Base-by-base conservation (phyloP, 1,284 basidiomycete species). In the Fomes fomentarius region DNA sequence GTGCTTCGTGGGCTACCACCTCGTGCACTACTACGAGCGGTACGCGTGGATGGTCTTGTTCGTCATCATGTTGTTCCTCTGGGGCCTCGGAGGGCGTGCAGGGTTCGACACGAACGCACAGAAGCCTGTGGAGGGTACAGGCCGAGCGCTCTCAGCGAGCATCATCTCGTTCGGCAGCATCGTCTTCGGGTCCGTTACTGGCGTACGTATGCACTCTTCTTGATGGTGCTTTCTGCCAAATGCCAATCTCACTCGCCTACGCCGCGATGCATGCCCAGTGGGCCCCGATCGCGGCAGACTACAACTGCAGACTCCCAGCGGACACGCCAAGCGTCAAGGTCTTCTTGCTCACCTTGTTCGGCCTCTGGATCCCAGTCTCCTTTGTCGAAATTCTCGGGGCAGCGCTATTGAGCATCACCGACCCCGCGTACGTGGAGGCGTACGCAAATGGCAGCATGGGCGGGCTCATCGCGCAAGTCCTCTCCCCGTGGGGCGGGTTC, bases 41-140 rank as follows among this genome's bases (percentile, higher is more conserved):
- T 85, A 82, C 56, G 79, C 83, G 8, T 89, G 86, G 86, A 75
- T 82, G 3, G 67, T 79, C 24, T 75, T 79, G 30, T 69, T 81
- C 51, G 70, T 84, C 64, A 76, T 84, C 63, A 83, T 83, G 74
- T 70, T 78, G 56, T 79, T 83, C 62, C 71, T 79, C 38, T 80
- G 80, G 61, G 85, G 81, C 15, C 61, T 86, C 1, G 83, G 81
- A 1, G 75, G 76, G 15, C 72, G 76, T 12, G 81, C 78, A 0
- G 78, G 82, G 1, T 79, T 76, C 50, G 74, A 83, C 30, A 66
- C 80, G 4, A 71, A 72, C 41, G 73, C 77, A 0, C 80, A 82
- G 53, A 74, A 74, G 28, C 44, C 74, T 0, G 48, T 70, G 0
- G 79, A 85, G 65, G 79, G 77, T 31, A 74, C 66, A 0, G 83